Conservation (phyloP, 768 basidiomycete species). For the Xerocomellus intermedius region DNA sequence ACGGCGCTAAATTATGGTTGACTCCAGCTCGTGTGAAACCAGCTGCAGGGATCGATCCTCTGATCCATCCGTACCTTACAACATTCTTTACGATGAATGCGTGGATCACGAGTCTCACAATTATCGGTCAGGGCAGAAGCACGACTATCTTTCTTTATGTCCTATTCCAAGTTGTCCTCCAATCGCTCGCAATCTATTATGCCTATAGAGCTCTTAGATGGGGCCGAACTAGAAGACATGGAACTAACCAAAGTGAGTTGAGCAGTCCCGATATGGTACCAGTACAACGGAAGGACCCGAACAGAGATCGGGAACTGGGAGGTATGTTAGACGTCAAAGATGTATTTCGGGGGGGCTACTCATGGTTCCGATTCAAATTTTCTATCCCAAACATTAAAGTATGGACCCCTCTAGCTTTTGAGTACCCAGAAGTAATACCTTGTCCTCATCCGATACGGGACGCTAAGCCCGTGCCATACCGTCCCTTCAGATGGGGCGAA, state of each 20-base stretch:
- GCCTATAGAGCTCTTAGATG: conserved; percentile 12
- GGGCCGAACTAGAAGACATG: not conserved
- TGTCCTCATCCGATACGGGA: conserved; percentile 39
- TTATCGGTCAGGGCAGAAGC: not conserved
- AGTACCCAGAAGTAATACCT: conserved; percentile 52
- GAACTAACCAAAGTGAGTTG: not conserved
- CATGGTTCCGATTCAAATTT: not conserved
- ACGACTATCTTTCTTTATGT: not conserved
- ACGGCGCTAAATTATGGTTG: no score
- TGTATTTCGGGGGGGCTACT: not conserved
- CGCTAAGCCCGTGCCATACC: conserved; percentile 60
- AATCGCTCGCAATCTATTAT: conserved; percentile 16
- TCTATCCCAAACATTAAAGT: conserved; percentile 32
- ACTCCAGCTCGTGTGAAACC: no score
- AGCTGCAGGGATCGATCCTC: not conserved
- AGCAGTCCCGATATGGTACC: not conserved
- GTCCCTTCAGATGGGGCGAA: conserved; percentile 66
- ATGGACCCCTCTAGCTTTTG: conserved; percentile 53
- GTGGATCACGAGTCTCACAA: conserved; percentile 7
- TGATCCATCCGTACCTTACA: not conserved
- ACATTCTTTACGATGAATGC: not conserved
- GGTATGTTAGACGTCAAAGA: conserved; percentile 14
- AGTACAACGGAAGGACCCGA: conserved; percentile 3
- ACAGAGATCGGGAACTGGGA: conserved; percentile 27
- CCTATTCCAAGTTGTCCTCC: conserved; percentile 14